Percentiles rank a stretch among this genome's conserved stretches.
Conservation (phyloP, 75 land plant genomes). For the Cunninghamia lanceolata region DNA sequence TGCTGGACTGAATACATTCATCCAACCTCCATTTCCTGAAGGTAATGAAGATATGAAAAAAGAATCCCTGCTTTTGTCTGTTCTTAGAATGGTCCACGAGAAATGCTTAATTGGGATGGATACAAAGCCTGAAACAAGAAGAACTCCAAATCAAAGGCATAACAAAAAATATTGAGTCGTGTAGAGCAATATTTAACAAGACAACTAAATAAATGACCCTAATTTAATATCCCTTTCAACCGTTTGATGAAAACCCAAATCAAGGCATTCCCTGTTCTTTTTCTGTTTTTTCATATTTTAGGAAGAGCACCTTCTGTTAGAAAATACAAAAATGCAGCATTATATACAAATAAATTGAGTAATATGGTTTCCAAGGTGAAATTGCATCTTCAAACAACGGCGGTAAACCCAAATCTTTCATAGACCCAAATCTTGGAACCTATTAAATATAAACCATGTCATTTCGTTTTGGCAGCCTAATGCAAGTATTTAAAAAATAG, state of each 20-base stretch:
- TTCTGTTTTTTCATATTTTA: neutral
- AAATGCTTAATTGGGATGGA: neutral
- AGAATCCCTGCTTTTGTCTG: neutral
- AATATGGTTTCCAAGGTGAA: neutral
- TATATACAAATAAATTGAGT: neutral
- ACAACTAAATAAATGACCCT: neutral
- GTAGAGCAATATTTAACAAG: neutral
- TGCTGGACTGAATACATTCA: neutral
- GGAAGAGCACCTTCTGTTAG: neutral
- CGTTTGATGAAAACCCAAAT: neutral
- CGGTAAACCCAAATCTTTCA: too few relatives aligned
- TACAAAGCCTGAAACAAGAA: neutral
- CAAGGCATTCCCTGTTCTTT: neutral
- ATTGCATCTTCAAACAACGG: neutral
- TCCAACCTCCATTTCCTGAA: neutral
- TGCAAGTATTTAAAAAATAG: too few relatives aligned
- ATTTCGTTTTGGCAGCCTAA: too few relatives aligned
- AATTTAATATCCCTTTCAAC: neutral
- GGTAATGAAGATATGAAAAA: neutral
- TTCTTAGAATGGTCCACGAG: neutral
- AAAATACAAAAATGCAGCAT: neutral
- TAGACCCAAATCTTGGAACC: neutral
- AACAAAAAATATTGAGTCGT: neutral
- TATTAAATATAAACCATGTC: neutral
- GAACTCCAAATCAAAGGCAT: neutral